These are phyloP conservation scores for Biscogniauxia marginata DNA, from an alignment of 2,329 filamentous ascomycete species.

Conservation along the genomic window DNA sequence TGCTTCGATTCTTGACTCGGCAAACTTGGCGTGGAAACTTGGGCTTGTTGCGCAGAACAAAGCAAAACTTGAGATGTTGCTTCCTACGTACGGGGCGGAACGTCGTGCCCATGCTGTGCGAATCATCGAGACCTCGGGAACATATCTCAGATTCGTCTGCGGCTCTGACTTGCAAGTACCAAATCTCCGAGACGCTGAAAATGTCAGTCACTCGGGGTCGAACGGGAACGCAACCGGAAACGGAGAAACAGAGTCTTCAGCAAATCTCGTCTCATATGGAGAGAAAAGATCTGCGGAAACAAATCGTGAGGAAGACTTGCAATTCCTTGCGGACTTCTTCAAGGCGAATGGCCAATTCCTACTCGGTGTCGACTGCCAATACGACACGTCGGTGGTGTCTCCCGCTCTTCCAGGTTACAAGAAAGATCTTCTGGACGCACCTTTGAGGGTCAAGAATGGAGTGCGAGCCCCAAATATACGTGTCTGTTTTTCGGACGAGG, in stretches of 20 bases:
- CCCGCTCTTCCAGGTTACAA: constrained; percentile 3
- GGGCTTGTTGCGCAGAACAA: constrained; percentile 25
- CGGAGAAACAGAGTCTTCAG: background rate
- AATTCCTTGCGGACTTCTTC: constrained; percentile 28
- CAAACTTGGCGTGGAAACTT: constrained; percentile 37
- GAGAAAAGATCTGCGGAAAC: constrained; percentile 1
- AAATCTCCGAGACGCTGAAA: constrained; percentile 2
- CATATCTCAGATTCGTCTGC: constrained; percentile 26
- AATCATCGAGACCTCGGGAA: constrained; percentile 18
- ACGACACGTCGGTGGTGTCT: constrained; percentile 13
- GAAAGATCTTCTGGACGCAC: background rate
- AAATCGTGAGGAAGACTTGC: constrained; percentile 10
- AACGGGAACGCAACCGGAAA: no score
- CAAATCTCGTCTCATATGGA: constrained; percentile 8
- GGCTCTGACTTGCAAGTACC: constrained; percentile 17
- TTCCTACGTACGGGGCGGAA: constrained; percentile 33
- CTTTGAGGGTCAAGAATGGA: constrained; percentile 23
- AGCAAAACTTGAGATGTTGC: constrained; percentile 22
- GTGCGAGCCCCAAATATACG: constrained; percentile 33
- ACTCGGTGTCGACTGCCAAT: constrained; percentile 28
- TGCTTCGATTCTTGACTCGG: constrained; percentile 35
- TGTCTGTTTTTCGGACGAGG: constrained; percentile 20
- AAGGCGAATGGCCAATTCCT: constrained; percentile 27
- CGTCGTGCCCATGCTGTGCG: constrained; percentile 23
- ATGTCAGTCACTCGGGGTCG: no score